phyloP scores from a whole-genome alignment of 805 yeast species.

The Yamadazyma sp. region DNA sequence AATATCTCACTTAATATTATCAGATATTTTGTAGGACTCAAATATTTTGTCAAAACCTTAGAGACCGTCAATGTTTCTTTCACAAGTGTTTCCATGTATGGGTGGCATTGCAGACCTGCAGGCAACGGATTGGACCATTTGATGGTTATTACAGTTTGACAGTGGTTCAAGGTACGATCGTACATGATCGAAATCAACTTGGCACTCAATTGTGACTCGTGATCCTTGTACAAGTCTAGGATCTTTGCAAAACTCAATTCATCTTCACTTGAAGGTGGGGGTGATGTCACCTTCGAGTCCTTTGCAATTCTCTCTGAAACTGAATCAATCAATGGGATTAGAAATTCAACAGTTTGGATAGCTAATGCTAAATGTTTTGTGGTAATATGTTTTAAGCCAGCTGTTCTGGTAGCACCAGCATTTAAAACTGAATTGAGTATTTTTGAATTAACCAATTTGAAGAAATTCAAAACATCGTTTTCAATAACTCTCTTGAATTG shows the following conservation, averaged over 20 bases:
- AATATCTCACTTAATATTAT: slow-evolving; percentile 48
- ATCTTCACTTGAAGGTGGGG: slow-evolving; percentile 14
- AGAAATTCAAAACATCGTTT: slow-evolving; percentile 40
- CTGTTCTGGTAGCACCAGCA: slow-evolving; percentile 73
- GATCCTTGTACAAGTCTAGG: slow-evolving; percentile 48
- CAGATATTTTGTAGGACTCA: slow-evolving; percentile 49
- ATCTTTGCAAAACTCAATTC: slow-evolving; percentile 29
- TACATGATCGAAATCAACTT: slow-evolving; percentile 70
- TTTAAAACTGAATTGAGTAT: slow-evolving; percentile 60
- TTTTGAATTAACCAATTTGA: slow-evolving; percentile 49
- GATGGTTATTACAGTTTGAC: slow-evolving; percentile 42
- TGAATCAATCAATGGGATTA: slow-evolving; percentile 31
- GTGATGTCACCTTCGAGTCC: not conserved
- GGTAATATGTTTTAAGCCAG: slow-evolving; percentile 70
- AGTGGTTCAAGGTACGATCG: slow-evolving; percentile 55
- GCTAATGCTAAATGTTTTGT: slow-evolving; percentile 69
- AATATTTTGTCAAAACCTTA: slow-evolving; percentile 54
- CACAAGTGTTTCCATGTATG: slow-evolving; percentile 62
- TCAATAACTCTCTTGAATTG: slow-evolving; percentile 38
- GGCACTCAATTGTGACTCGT: slow-evolving; percentile 58
- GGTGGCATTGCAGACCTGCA: slow-evolving; percentile 49
- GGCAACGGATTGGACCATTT: slow-evolving; percentile 50
- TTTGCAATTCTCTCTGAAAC: slow-evolving; percentile 14
- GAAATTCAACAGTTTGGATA: slow-evolving; percentile 57
- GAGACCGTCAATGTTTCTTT: slow-evolving; percentile 66